phyloP scores from a whole-genome alignment of 768 basidiomycete genomes.

The Tephrocybe sp. region DNA sequence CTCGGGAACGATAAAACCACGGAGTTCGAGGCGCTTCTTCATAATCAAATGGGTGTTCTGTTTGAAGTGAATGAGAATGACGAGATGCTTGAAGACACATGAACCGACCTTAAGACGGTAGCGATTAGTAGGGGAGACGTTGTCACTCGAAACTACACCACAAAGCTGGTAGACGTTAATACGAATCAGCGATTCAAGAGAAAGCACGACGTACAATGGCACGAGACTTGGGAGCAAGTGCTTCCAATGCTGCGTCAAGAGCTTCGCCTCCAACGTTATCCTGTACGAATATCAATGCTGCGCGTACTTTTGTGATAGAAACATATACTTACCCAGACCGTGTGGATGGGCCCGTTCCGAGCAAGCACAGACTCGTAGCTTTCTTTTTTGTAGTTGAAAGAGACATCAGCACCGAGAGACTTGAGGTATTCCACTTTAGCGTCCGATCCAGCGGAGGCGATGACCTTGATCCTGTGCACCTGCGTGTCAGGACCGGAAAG shows the following conservation, averaged over 20 bases:
- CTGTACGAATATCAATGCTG: conserved; percentile 19
- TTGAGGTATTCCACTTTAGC: conserved; percentile 58
- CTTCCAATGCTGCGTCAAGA: conserved; percentile 31
- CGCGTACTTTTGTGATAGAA: background rate
- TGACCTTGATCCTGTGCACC: conserved; percentile 42
- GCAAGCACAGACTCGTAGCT: conserved; percentile 43
- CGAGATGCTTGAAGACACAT: background rate
- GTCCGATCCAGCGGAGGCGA: conserved; percentile 62
- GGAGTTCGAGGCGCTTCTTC: conserved; percentile 38
- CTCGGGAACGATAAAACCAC: conserved; percentile 41
- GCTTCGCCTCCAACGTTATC: conserved; percentile 52
- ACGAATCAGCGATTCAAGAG: background rate
- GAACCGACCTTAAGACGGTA: conserved; percentile 14
- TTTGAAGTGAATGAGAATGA: background rate
- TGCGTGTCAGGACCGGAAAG: too few species aligned
- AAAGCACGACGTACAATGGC: conserved; percentile 34
- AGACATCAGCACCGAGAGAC: conserved; percentile 55
- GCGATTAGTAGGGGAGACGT: conserved; percentile 4
- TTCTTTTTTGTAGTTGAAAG: conserved; percentile 63
- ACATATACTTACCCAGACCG: conserved; percentile 29
- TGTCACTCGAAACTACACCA: conserved; percentile 1
- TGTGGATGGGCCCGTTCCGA: conserved; percentile 53
- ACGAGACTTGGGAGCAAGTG: conserved; percentile 37
- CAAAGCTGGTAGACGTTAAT: conserved; percentile 2
- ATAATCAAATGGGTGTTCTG: conserved; percentile 42